phyloP scores from a whole-genome alignment of 1,284 basidiomycete species.

The Ustilago shanxiensis region DNA sequence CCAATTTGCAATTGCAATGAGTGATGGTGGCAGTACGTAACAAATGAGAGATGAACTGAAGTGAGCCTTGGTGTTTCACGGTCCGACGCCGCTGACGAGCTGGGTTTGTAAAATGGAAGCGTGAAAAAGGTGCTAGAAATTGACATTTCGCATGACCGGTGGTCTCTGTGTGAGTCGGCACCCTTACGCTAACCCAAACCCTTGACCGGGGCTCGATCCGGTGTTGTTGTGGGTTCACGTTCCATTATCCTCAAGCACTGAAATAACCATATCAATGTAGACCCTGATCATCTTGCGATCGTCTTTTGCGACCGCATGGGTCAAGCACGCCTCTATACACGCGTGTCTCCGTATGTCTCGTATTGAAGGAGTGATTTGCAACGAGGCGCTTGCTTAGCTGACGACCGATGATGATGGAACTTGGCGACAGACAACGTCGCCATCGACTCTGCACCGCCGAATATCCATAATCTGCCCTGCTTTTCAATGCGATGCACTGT shows the following conservation, averaged over 20 bases:
- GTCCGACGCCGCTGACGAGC: conserved; percentile 12
- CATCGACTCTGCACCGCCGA: no score
- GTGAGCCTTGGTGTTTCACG: not conserved
- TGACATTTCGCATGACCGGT: not conserved
- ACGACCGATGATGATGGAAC: not conserved
- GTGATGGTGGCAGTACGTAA: conserved; percentile 6
- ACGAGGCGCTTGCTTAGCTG: not conserved
- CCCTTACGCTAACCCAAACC: not conserved
- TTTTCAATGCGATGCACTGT: no score
- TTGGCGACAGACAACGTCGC: no score
- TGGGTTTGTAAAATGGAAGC: no score
- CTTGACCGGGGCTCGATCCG: not conserved
- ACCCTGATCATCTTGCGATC: not conserved
- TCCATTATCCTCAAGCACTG: not conserved
- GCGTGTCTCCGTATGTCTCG: not conserved
- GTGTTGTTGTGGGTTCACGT: not conserved
- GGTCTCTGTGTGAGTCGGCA: conserved; percentile 1
- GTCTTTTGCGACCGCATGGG: not conserved
- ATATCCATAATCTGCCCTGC: no score
- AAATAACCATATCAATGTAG: not conserved
- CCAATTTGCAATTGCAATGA: no score
- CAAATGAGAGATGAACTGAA: not conserved
- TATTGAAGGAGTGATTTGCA: not conserved
- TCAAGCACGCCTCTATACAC: not conserved
- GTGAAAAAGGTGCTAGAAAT: no score